Percentiles rank a stretch among this genome's conserved stretches.
These are phyloP conservation scores for Penicillium sp. DNA, from an alignment of 2,329 filamentous ascomycete genomes.

Conservation along the genomic window DNA sequence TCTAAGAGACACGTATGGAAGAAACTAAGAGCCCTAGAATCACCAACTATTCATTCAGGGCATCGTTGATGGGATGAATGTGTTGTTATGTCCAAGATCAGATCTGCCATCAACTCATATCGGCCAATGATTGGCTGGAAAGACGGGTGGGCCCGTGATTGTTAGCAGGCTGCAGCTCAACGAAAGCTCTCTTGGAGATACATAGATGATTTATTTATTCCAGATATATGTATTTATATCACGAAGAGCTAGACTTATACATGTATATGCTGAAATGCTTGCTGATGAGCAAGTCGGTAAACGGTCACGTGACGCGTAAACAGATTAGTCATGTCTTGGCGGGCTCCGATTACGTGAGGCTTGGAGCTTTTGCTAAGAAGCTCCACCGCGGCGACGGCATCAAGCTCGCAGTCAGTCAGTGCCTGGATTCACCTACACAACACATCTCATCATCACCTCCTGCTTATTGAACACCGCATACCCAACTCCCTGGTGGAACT, in stretches of 20 bases:
- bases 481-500: slow-evolving; percentile 1
- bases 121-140: not conserved
- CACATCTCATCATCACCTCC: slow-evolving; percentile 1
- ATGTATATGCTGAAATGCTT: not conserved
- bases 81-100: not conserved
- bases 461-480: not conserved
- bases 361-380: not conserved
- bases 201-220: too few species aligned
- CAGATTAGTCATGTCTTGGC: not conserved
- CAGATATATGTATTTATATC: too few species aligned
- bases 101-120: not conserved
- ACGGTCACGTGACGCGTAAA: too few species aligned
- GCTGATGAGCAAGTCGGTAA: too few species aligned
- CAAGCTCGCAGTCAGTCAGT: slow-evolving; percentile 1
- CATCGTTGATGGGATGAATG: not conserved
- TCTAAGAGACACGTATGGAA: too few species aligned
- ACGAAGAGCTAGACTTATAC: not conserved
- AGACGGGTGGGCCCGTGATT: not conserved
- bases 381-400: slow-evolving; percentile 11
- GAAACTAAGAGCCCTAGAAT: not conserved
- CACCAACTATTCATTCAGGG: not conserved
- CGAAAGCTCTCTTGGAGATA: too few species aligned
- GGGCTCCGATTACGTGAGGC: not conserved
- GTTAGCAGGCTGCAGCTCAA: too few species aligned
- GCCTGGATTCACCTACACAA: not conserved